Evolutionary conservation across 148 eudicot genomes (phyloP).

Genomic region (Camellia granthamiana): DNA sequence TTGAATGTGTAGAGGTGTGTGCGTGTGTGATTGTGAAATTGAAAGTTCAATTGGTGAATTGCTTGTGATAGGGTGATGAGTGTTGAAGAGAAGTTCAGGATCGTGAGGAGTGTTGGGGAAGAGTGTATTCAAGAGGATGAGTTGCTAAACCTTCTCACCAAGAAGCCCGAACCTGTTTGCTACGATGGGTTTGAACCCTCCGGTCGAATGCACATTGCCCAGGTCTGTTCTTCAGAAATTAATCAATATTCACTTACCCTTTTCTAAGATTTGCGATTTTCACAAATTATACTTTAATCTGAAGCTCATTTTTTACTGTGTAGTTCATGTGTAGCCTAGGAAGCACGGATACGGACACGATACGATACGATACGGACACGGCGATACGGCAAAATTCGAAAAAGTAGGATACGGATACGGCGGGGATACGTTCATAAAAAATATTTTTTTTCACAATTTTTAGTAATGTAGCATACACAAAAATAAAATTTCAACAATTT

Average conservation of each 20-base stretch:
- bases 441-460: no score
- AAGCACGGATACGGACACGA: no score
- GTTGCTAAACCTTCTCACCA: conserved; percentile 34
- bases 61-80: conserved; percentile 30
- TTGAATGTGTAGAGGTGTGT: not conserved
- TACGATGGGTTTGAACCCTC: conserved; percentile 63
- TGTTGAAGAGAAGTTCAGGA: conserved; percentile 40
- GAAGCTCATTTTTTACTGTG: not conserved
- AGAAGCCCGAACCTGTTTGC: conserved; percentile 51
- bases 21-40: not conserved
- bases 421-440: no score
- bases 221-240: conserved; percentile 19
- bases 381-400: no score
- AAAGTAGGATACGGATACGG: no score
- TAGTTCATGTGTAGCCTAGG: not conserved
- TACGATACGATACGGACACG: no score
- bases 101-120: conserved; percentile 53
- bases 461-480: no score
- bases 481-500: no score
- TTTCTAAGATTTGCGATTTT: not conserved
- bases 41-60: conserved; percentile 10
- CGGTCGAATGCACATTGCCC: conserved; percentile 58
- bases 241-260: not conserved
- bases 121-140: conserved; percentile 60
- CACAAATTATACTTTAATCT: not conserved